Evolutionary conservation across 352 stramenopile species (phyloP), one percentile per base, ranked within the genome.

Genomic region (Plasmopara halstedii): DNA sequence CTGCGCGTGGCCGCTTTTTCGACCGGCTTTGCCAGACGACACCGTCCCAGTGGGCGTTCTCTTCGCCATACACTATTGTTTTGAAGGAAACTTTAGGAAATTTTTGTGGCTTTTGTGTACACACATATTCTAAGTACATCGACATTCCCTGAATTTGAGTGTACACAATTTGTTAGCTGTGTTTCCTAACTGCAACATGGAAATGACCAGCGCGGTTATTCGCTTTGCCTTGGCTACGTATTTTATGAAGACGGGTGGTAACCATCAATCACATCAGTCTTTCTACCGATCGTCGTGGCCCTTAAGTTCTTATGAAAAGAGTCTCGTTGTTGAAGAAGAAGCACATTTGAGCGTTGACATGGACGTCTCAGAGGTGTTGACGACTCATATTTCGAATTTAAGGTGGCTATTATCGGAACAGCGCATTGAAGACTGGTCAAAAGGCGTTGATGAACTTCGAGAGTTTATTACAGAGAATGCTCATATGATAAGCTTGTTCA

Each of bases 181-280:
- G 10, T 34, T 60, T 56, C 33, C 41, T 31, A 39, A 41, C 27
- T 37, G 17, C 15, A 23, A 4, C 7, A 69, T 72, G 63, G 58
- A 72, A 40, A 56, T 61, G 47, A 50, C 45, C 13, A 59, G 57
- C 20, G 56, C 11, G 23, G 46, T 69, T 32, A 53, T 69, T 49
- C 59, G 64, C 31, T 73, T 73, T 38, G 64, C 61, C 18, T 60
- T 70, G 45, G 53, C 60, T 29, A 67, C 64, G 23, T 68, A 67
- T 39, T 56, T 67, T 17, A 60, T 73, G 56, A 70, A 67, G 31
- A 56, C 46, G 21, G 46, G 53, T 10, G 22, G 22, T 0, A 14
- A 13, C 44, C 35, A 17, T 21, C 36, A 6, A 27, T 23, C 17
- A 9, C 39, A 7, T 2, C 37, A 50, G 22, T 4, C 17, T 18